Percentiles rank a stretch among this genome's conserved stretches.
phyloP scores from a whole-genome alignment of 176 grass and related monocot species.

The Miscanthus lutarioriparius region DNA sequence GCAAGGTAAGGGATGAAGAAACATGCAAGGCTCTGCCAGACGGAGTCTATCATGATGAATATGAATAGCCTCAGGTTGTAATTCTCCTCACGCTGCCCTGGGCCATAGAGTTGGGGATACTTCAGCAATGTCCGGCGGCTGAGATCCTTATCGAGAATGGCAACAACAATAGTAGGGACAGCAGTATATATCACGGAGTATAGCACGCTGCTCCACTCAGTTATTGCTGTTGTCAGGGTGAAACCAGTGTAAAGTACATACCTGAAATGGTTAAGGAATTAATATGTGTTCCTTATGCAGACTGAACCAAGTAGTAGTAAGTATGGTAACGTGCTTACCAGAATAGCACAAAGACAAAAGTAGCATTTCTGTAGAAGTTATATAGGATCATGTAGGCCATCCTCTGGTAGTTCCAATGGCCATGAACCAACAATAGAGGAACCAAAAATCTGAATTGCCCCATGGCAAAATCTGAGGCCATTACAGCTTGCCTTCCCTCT shows the following conservation, averaged over 20 bases:
- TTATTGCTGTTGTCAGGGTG: conserved; percentile 82
- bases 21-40: conserved; percentile 85
- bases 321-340: conserved; percentile 56
- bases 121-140: conserved; percentile 80
- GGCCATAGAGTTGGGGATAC: conserved; percentile 81
- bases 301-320: conserved; percentile 14
- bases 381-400: conserved; percentile 99
- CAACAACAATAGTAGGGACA: conserved; percentile 77
- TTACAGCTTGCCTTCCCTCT: conserved; percentile 96
- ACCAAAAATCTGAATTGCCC: conserved; percentile 96
- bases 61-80: conserved; percentile 93
- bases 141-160: conserved; percentile 92
- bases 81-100: conserved; percentile 79
- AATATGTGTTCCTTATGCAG: conserved; percentile 36
- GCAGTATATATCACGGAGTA: conserved; percentile 95
- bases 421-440: conserved; percentile 86
- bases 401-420: conserved; percentile 99
- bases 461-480: conserved; percentile 99
- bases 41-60: conserved; percentile 72
- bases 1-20: conserved; percentile 93
- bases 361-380: conserved; percentile 96
- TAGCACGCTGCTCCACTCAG: conserved; percentile 88
- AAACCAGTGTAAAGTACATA: conserved; percentile 95
- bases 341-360: conserved; percentile 95
- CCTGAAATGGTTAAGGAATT: conserved; percentile 53